A percentile compares a stretch with the other conserved stretches of the same genome.
These are phyloP conservation scores for Rhizophlyctis rosea DNA, from an alignment of 192 early-diverging fungal genomes.

Conservation along the genomic window DNA sequence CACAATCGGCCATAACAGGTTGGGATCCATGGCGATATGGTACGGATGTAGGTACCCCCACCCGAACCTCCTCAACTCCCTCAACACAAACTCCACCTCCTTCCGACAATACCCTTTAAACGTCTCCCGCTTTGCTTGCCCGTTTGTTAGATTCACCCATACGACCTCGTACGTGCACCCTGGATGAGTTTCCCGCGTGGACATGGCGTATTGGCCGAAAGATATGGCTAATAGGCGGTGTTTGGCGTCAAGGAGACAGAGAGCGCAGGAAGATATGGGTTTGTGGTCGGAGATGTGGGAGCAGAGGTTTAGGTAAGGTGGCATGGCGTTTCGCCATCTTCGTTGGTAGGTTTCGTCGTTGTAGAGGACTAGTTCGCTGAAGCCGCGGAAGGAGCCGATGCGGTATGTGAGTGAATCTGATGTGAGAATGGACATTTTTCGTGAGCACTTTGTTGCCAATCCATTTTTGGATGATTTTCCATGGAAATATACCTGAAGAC, in stretches of 20 bases:
- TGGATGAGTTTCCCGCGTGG: background rate
- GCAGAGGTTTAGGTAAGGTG: background rate
- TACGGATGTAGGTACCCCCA: background rate
- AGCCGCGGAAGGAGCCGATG: background rate
- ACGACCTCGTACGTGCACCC: background rate
- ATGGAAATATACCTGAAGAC: no score
- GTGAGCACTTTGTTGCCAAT: no score
- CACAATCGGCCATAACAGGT: background rate
- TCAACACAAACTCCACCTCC: background rate
- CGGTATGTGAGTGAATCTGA: background rate
- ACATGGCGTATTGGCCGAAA: background rate
- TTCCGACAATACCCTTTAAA: background rate
- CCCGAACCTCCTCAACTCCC: background rate
- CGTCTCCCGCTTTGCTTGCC: background rate
- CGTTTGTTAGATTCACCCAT: background rate
- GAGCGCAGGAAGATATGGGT: background rate
- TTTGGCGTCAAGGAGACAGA: constrained; percentile 3
- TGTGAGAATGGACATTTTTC: no score
- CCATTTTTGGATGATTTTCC: no score
- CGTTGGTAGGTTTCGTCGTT: background rate
- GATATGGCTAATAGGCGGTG: background rate
- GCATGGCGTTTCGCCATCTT: background rate
- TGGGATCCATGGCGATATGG: background rate
- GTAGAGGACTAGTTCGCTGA: background rate
- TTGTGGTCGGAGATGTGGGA: background rate